These are phyloP conservation scores for Cylindricascospora bacillispora DNA, from an alignment of 1,139 yeast genomes.

Conservation along the genomic window DNA sequence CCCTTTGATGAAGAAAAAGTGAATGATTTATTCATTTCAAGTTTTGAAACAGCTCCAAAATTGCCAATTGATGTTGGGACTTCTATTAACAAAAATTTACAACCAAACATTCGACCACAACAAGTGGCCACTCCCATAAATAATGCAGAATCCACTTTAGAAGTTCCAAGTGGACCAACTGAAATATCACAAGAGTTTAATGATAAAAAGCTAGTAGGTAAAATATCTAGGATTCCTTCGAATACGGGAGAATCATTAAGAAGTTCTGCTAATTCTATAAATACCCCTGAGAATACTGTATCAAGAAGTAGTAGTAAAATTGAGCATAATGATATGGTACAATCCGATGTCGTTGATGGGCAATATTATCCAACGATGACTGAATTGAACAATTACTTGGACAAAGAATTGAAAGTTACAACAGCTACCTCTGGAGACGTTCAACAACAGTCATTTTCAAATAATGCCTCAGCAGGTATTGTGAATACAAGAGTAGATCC, in stretches of 20 bases:
- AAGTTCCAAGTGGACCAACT: not conserved
- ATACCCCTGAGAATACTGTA: not conserved
- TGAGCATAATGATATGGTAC: not conserved
- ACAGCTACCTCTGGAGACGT: not conserved
- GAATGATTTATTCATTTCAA: constrained; percentile 17
- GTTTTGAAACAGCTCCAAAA: constrained; percentile 22
- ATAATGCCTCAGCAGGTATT: constrained; percentile 1
- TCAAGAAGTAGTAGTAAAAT: not conserved
- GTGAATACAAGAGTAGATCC: no score
- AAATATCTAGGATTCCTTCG: not conserved
- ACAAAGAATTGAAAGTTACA: constrained; percentile 4
- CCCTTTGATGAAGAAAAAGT: constrained; percentile 11
- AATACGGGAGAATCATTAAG: not conserved
- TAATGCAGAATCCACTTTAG: not conserved
- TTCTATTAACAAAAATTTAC: not conserved
- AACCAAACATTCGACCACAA: not conserved
- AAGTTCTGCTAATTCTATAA: not conserved
- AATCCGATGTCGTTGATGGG: constrained; percentile 3
- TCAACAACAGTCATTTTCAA: not conserved
- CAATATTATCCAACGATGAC: constrained; percentile 8
- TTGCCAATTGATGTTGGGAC: constrained; percentile 12
- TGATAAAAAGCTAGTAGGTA: not conserved
- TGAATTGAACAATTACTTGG: constrained; percentile 8
- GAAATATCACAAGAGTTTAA: not conserved
- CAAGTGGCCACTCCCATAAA: not conserved